Evolutionary conservation across 2,329 filamentous ascomycete species (phyloP), one percentile per base, ranked within the genome.

Genomic region (Karstenula rhodostoma): DNA sequence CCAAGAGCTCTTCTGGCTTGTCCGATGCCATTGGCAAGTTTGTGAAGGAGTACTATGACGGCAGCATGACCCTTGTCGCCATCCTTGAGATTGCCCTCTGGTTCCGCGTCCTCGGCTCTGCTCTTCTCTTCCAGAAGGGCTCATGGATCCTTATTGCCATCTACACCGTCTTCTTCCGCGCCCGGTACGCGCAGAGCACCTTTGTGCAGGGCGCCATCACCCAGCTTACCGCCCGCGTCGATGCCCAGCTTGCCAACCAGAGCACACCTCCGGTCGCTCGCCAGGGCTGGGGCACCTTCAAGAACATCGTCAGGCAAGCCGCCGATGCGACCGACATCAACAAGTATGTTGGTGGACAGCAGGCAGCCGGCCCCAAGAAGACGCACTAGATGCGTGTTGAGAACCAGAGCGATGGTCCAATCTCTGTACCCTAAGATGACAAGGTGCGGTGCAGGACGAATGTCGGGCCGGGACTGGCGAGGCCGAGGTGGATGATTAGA

Each of bases 31-130:
- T 99, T 78, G 93, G 93, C 70, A 86, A 86, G 73, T 99, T 99
- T 74, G 93, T 99, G 79, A 98, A 98, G 88, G 88, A 93, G 78
- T 97, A 98, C 87, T 99, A 99, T 77, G 95, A 99, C 78, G 83
- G 87, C 63, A 96, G 93, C 80, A 99, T 99, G 95, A 92, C 91
- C 59, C 84, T 98, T 62, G 95, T 99, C 33, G 91, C 94, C 40
- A 83, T 85, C 49, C 91, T 99, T 60, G 95, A 99, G 83, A 92
- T 98, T 68, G 81, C 87, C 43, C 88, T 98, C 61, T 96, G 94
- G 89, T 83, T 91, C 79, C 93, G 95, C 73, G 83, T 99, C 57
- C 75, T 96, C 51, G 81, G 93, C 57, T 90, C 92, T 33, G 92
- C 93, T 63, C 81, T 98, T 65, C 84, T 96, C 69, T 98, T 98